A percentile compares a stretch with the other conserved stretches of the same genome.
phyloP scores from a whole-genome alignment of 495 filamentous ascomycete species.

The Lepidopterella palustris region DNA sequence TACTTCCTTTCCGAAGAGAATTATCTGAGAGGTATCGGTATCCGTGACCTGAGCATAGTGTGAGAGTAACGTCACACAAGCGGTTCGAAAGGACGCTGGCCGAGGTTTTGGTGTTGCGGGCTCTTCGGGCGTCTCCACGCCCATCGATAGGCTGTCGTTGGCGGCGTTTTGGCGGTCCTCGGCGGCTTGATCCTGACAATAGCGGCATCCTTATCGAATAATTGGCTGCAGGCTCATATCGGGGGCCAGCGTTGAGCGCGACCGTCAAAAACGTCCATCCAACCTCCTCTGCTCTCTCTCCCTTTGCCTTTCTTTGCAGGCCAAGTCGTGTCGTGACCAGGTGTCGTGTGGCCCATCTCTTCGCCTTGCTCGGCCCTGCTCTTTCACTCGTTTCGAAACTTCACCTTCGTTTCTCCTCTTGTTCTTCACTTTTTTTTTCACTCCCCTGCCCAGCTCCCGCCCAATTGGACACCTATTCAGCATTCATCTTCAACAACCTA shows the following conservation, averaged over 20 bases:
- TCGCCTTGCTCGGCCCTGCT: too few relatives aligned
- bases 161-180: not conserved
- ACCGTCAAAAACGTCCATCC: not conserved
- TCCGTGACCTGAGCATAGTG: not conserved
- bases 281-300: not conserved
- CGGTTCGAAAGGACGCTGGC: not conserved
- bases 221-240: not conserved
- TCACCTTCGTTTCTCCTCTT: not conserved
- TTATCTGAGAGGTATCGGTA: not conserved
- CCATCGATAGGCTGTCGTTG: not conserved
- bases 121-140: not conserved
- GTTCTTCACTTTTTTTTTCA: slow-evolving; percentile 2
- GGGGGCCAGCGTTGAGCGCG: not conserved
- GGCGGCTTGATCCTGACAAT: not conserved
- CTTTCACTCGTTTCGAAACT: slow-evolving; percentile 2
- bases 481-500: not conserved
- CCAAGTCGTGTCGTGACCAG: not conserved
- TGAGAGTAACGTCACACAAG: not conserved
- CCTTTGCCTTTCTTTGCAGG: not conserved
- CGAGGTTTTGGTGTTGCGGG: not conserved
- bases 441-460: not conserved
- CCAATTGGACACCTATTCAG: not conserved
- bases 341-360: too few relatives aligned
- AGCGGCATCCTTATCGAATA: not conserved
- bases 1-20: not conserved